These are phyloP conservation scores for Medicago lupulina DNA, from an alignment of 306 rosid genomes.

Conservation along the genomic window DNA sequence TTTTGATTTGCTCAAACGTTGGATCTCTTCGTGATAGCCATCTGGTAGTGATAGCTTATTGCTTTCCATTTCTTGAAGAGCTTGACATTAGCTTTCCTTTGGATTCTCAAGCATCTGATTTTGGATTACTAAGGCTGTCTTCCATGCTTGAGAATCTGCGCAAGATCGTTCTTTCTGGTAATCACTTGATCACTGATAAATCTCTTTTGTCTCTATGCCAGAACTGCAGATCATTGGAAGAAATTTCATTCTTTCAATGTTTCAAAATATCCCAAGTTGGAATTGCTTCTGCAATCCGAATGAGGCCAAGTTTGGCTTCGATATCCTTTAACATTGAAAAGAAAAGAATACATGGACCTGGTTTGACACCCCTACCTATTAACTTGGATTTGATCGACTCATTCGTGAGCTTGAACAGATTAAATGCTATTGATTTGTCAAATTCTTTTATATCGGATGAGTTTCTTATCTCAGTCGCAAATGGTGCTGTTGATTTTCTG, in stretches of 20 bases:
- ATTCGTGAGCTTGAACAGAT: conserved; percentile 43
- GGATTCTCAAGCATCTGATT: conserved; percentile 54
- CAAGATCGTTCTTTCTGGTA: conserved; percentile 73
- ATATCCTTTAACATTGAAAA: conserved; percentile 50
- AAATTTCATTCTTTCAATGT: conserved; percentile 56
- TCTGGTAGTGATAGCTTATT: conserved; percentile 53
- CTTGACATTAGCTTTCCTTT: conserved; percentile 68
- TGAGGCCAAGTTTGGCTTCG: conserved; percentile 55
- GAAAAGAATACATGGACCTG: conserved; percentile 49
- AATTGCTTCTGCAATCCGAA: conserved; percentile 52
- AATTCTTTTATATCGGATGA: conserved; percentile 61
- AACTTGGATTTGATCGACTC: conserved; percentile 44
- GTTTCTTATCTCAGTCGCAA: conserved; percentile 58
- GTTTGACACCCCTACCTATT: conserved; percentile 34
- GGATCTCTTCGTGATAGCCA: conserved; percentile 50
- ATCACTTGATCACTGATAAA: conserved; percentile 55
- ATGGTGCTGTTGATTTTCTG: conserved; percentile 52
- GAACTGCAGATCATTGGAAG: conserved; percentile 56
- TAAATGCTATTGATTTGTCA: conserved; percentile 56
- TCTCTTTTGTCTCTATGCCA: conserved; percentile 55
- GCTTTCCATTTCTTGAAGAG: conserved; percentile 71
- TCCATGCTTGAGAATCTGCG: conserved; percentile 54
- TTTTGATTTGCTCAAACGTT: conserved; percentile 58
- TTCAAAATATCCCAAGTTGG: conserved; percentile 57
- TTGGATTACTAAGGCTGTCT: conserved; percentile 56